Base-by-base conservation (phyloP, 192 early-diverging fungal genomes). In the Coemansia sp. region DNA sequence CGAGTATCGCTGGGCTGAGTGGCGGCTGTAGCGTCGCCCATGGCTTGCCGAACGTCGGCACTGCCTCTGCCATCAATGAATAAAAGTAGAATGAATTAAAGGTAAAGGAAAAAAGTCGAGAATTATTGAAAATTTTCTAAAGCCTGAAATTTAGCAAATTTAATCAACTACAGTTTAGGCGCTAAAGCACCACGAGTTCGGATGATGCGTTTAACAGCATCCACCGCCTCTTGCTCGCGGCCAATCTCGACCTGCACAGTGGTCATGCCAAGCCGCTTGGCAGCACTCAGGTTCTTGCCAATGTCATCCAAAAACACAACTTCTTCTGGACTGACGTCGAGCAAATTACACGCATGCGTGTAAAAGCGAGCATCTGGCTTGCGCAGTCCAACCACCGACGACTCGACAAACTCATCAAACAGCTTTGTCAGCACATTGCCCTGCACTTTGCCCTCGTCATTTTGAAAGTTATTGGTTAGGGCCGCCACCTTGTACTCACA, bases 271-370 rank as follows among this genome's bases (percentile, higher is more conserved):
- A 94, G 75, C 1, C 78, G 67, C 37, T 85, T 75, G 1, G 93
- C 92, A 2, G 89, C 79, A 37, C 87, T 85, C 56, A 93, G 64
- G 51, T 93, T 93, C 75, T 62, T 75, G 17, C 86, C 88, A 70
- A 95, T 94, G 64, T 95, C 94, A 78, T 95, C 94, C 51, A 95
- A 62, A 65, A 95, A 93, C 37, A 93, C 84, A 4, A 71, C 84
- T 55, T 93, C 84, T 0, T 69, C 29, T 8, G 94, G 92, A 14
- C 75, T 24, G 21, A 95, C 85, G 9, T 84, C 85, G 12, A 91
- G 70, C 17, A 76, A 57, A n/a, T 90, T 79, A 78, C 91, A 94
- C 4, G 89, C 90, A 54, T 87, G 84, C 45, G 73, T 58, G 56
- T 86, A 95, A 53, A 94, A 83, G 24, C 70, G 76, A 2, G 87